Percentiles rank a stretch among this genome's conserved stretches.
phyloP scores from a whole-genome alignment of 495 filamentous ascomycete species.

The Penicillium daleae region DNA sequence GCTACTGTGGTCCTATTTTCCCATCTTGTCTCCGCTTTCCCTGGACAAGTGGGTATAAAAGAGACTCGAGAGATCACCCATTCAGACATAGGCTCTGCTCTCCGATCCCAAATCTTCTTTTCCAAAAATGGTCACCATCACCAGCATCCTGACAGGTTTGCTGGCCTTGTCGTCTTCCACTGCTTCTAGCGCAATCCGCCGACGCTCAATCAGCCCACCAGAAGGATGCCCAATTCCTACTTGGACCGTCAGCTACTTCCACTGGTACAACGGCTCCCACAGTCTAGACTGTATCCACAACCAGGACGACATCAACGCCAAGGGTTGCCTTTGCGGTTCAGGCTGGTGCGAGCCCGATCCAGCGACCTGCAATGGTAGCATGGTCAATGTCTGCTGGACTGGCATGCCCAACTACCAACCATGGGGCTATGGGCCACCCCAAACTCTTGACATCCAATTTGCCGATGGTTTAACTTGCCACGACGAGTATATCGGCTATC shows the following conservation, averaged over 20 bases:
- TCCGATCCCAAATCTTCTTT: background rate
- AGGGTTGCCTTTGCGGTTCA: constrained; percentile 35
- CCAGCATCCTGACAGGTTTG: constrained; percentile 14
- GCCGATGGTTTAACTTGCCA: constrained; percentile 39
- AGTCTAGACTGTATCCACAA: constrained; percentile 45
- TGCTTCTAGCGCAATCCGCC: background rate
- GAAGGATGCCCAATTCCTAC: constrained; percentile 38
- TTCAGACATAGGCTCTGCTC: background rate
- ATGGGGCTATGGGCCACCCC: constrained; percentile 40
- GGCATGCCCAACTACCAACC: constrained; percentile 44
- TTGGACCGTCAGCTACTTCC: constrained; percentile 37
- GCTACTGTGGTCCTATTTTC: background rate
- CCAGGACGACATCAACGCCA: constrained; percentile 31
- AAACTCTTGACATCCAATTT: constrained; percentile 40
- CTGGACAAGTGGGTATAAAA: background rate
- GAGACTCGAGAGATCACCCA: background rate
- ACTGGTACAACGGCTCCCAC: constrained; percentile 41
- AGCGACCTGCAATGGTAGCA: constrained; percentile 36
- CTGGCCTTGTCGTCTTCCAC: constrained; percentile 10
- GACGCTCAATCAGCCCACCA: constrained; percentile 37
- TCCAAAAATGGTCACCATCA: background rate
- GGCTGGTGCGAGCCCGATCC: constrained; percentile 35
- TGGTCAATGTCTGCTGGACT: constrained; percentile 40
- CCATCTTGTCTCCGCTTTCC: background rate
- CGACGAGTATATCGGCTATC: constrained; percentile 42